A percentile compares a stretch with the other conserved stretches of the same genome.
phyloP scores from a whole-genome alignment of 2,329 filamentous ascomycete genomes.

The Colletotrichum zoysiae region DNA sequence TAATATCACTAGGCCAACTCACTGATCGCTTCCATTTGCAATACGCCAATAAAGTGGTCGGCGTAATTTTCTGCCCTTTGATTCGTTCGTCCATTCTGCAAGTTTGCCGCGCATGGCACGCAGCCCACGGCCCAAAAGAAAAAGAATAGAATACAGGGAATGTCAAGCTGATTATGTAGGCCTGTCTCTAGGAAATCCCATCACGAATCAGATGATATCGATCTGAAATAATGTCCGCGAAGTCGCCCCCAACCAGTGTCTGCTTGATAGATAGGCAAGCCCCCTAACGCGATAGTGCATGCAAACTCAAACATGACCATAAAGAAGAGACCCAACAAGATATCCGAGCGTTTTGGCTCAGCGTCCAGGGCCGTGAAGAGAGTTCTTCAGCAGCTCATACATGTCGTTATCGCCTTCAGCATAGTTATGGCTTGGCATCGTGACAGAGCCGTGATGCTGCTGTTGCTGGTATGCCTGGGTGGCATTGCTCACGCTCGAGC shows the following conservation, averaged over 20 bases:
- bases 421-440: slow-evolving; percentile 27
- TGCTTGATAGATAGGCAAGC: background rate
- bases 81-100: background rate
- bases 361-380: slow-evolving; percentile 26
- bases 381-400: slow-evolving; percentile 36
- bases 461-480: slow-evolving; percentile 36
- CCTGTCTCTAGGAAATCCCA: background rate
- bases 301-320: background rate
- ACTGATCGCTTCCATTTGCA: background rate
- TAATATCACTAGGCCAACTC: background rate
- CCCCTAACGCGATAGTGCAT: background rate
- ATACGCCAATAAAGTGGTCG: too few species aligned
- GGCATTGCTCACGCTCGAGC: slow-evolving; percentile 1
- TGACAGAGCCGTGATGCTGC: slow-evolving; percentile 25
- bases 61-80: background rate
- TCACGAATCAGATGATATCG: background rate
- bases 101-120: background rate
- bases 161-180: background rate
- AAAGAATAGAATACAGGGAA: background rate
- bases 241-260: too few species aligned
- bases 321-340: background rate
- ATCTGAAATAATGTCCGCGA: too few species aligned
- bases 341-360: background rate
- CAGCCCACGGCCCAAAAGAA: background rate
- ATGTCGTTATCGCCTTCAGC: slow-evolving; percentile 25